Percentiles rank a stretch among this genome's conserved stretches.
Evolutionary conservation across 192 early-diverging fungal species (phyloP).

Genomic region (Funneliformis mosseae): DNA sequence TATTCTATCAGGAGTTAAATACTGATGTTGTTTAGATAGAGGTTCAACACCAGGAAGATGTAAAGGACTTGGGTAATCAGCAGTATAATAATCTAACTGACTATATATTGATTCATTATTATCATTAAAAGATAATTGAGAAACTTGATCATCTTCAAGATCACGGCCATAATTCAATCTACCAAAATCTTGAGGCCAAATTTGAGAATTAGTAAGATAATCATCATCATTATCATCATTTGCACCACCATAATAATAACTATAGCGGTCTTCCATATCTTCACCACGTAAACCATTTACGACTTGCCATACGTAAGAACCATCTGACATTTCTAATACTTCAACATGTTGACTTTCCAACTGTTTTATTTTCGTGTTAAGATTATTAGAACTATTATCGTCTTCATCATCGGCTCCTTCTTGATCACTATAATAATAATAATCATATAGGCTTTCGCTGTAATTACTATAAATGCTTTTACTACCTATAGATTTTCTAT

Average conservation of each 20-base stretch:
- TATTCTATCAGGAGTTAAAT: neutral
- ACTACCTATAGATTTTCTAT: conserved; percentile 26
- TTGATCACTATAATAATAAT: conserved; percentile 32
- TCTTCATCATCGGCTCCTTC: conserved; percentile 29
- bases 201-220: neutral
- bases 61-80: neutral
- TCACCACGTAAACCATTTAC: conserved; percentile 25
- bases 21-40: neutral
- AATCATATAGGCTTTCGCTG: conserved; percentile 33
- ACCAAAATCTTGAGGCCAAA: neutral
- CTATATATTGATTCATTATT: neutral
- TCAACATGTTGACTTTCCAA: conserved; percentile 23
- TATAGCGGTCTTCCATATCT: conserved; percentile 13
- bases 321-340: conserved; percentile 30
- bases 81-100: conserved; percentile 13
- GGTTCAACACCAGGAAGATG: conserved; percentile 2
- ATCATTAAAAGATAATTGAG: neutral
- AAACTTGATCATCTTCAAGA: neutral
- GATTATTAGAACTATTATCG: neutral
- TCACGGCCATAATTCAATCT: neutral
- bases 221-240: neutral
- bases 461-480: conserved; percentile 31
- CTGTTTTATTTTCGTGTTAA: neutral
- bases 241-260: conserved; percentile 21
- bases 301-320: conserved; percentile 33